Evolutionary conservation across 106 monocot genomes (phyloP).

Genomic region (Dendrobium huoshanense): DNA sequence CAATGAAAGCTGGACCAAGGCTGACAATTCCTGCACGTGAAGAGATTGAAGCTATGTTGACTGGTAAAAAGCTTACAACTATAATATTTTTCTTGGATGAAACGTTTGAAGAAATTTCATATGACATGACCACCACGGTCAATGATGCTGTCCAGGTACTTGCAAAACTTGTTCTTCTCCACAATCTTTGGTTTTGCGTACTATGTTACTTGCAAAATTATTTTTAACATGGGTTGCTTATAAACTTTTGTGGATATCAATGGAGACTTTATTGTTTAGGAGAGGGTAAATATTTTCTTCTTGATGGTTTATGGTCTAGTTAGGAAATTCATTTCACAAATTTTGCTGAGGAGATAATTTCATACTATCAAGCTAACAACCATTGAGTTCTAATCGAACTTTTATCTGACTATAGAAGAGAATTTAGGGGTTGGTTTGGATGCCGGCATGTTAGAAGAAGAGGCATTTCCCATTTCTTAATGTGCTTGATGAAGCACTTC

Average conservation of each 20-base stretch:
- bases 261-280: not conserved
- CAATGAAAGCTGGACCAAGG: conserved; percentile 86
- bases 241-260: not conserved
- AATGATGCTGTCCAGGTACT: conserved; percentile 95
- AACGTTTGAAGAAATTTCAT: conserved; percentile 99
- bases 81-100: conserved; percentile 99
- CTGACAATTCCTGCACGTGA: conserved; percentile 70
- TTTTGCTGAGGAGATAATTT: not conserved
- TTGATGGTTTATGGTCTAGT: not conserved
- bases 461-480: too few species aligned
- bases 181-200: conserved; percentile 3
- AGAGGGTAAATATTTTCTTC: not conserved
- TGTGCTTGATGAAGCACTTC: too few species aligned
- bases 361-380: not conserved
- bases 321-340: not conserved
- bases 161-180: not conserved
- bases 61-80: conserved; percentile 81
- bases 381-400: not conserved
- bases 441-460: too few species aligned
- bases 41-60: conserved; percentile 91
- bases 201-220: conserved; percentile 2
- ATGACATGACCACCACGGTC: conserved; percentile 97
- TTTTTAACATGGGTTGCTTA: not conserved
- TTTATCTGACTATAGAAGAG: not conserved
- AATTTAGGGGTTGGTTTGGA: too few species aligned